Evolutionary conservation across 345 rosid species (phyloP), one percentile per base, ranked within the genome.

Genomic region (Boechera stricta): DNA sequence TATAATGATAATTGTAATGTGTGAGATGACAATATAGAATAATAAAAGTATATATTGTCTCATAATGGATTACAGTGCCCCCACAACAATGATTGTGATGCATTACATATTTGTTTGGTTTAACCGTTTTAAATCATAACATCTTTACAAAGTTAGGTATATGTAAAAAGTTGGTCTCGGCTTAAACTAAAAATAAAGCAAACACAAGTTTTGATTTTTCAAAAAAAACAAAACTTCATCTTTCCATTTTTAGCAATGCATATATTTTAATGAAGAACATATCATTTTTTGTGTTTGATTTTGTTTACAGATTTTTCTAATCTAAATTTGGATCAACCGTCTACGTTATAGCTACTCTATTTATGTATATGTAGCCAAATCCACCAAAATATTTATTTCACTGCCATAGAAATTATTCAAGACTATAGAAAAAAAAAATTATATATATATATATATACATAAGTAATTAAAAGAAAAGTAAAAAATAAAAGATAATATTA

Each of bases 401-500:
- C 42, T 63, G 70, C 63, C 54, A 73, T 16, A 44, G 6, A 54
- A 39, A 54, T 72, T 62, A 64, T 16, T 72, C 49, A 60, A 33
- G 44, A 35, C 4, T 41, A 44, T 6, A 16, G 33, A 64, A 64
- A 33, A 18, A 24, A 32, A 55, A 24, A n/a, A 16, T 16, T 16
- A 55, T 53, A 74, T 64, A 16, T 36, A 18, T 28, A 31, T 54
- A 49, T 10, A 65, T 5, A 33, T 33, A 35, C 5, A 6, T 7
- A 38, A 38, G 54, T 53, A 66, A 65, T 48, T 12, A 62, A 10
- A 66, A 58, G 7, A 35, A 58, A 59, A 38, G 0, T 28, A 38
- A 65, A 41, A 60, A n/a, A 61, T 7, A 48, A 42, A 68, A 69
- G 79, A 59, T 85, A 86, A 79, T 80, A 80, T 80, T 85, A 84